Conservation (phyloP, 2,329 filamentous ascomycete genomes). For the Fusarium piperis region DNA sequence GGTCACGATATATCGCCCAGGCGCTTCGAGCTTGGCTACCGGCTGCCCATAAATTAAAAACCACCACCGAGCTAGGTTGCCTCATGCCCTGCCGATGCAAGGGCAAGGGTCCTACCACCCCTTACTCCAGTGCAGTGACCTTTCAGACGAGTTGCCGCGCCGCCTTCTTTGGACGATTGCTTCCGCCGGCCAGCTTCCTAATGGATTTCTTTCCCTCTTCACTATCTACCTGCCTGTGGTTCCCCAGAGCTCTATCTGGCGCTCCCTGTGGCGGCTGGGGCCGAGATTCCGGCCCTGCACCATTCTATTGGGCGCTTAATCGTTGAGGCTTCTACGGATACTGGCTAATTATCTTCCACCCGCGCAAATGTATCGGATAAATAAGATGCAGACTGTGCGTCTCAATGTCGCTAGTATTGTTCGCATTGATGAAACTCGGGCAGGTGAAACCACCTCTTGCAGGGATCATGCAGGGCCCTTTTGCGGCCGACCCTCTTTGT, state of each 20-base stretch:
- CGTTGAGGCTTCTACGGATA: background rate
- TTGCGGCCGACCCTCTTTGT: background rate
- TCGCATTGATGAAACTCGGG: constrained; percentile 4
- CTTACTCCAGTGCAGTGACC: background rate
- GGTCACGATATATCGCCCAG: background rate
- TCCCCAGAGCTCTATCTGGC: background rate
- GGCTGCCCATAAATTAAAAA: background rate
- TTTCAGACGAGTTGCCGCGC: background rate
- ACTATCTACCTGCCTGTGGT: background rate
- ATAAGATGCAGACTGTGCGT: background rate
- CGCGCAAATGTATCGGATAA: background rate
- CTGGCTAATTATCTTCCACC: background rate
- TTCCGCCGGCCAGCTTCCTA: background rate
- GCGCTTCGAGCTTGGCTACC: background rate
- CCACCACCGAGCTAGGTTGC: background rate
- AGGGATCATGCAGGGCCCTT: constrained; percentile 1
- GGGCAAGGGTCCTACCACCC: background rate
- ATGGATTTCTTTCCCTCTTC: background rate
- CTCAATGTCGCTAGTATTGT: background rate
- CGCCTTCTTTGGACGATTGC: background rate
- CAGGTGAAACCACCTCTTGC: constrained; percentile 8
- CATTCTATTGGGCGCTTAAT: background rate
- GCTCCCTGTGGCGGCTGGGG: background rate
- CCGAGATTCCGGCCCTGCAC: background rate
- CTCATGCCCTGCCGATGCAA: background rate